Conservation (phyloP, 306 rosid species). For the Casuarina equisetifolia region DNA sequence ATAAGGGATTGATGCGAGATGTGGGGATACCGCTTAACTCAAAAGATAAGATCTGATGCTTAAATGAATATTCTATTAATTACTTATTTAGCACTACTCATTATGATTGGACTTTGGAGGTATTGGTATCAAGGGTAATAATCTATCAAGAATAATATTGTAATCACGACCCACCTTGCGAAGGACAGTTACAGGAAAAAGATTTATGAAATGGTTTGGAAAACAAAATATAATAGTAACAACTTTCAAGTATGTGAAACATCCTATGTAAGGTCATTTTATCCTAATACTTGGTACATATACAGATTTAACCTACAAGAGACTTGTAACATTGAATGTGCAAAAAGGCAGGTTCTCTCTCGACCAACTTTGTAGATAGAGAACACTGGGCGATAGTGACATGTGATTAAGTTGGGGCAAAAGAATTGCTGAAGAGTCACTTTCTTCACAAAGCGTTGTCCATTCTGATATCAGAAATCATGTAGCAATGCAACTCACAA, state of each 20-base stretch:
- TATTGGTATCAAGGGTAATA: too few species aligned
- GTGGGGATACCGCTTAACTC: too few species aligned
- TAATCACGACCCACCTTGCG: too few species aligned
- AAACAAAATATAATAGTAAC: neutral
- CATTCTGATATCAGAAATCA: neutral
- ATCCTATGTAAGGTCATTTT: neutral
- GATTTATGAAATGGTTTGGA: too few species aligned
- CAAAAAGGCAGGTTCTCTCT: neutral
- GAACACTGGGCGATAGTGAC: neutral
- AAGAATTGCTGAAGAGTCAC: neutral
- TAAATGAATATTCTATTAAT: too few species aligned
- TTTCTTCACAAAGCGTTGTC: neutral
- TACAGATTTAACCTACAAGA: neutral
- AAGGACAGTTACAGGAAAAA: too few species aligned
- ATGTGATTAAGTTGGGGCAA: neutral
- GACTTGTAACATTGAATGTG: neutral
- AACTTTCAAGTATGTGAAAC: neutral
- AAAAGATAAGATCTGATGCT: too few species aligned
- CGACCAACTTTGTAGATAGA: neutral
- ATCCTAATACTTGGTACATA: neutral
- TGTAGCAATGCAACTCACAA: neutral
- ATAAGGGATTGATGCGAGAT: too few species aligned
- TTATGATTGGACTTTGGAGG: too few species aligned
- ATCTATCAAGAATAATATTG: too few species aligned
- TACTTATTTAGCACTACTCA: too few species aligned